Conservation (phyloP, 129 eudicot species). For the Centella asiatica region DNA sequence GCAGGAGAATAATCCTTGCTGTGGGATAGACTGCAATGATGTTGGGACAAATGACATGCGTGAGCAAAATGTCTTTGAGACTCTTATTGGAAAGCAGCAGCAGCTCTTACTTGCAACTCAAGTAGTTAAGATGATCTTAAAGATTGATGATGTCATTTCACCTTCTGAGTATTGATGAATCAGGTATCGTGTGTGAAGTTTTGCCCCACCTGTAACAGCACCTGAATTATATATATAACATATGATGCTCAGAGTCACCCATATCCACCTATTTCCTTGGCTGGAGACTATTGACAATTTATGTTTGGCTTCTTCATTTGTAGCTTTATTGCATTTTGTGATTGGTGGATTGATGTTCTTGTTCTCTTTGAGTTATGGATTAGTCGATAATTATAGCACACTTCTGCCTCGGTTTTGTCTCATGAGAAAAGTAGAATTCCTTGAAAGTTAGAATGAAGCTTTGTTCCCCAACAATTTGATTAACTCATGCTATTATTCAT, state of each 20-base stretch:
- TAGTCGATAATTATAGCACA: too few relatives aligned
- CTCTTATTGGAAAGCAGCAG: conserved; percentile 93
- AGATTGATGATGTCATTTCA: conserved; percentile 89
- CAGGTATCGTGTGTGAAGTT: conserved; percentile 14
- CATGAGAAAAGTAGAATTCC: too few relatives aligned
- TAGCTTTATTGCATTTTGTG: conserved; percentile 8
- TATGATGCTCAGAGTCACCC: not conserved
- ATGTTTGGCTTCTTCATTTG: conserved; percentile 9
- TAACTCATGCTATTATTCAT: too few relatives aligned
- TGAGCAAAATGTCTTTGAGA: conserved; percentile 92
- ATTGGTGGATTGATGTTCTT: conserved; percentile 14
- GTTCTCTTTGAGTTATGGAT: too few relatives aligned
- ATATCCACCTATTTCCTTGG: conserved; percentile 4
- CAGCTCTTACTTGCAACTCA: conserved; percentile 95
- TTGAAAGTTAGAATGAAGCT: too few relatives aligned
- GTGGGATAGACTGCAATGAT: conserved; percentile 92
- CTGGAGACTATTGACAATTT: conserved; percentile 3
- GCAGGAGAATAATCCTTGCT: conserved; percentile 86
- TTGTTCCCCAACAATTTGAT: too few relatives aligned
- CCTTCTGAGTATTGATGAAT: conserved; percentile 63
- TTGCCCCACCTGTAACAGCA: conserved; percentile 19
- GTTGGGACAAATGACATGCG: conserved; percentile 92
- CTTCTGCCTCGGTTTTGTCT: too few relatives aligned
- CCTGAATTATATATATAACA: conserved; percentile 9
- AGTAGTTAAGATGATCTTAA: conserved; percentile 96